phyloP scores from a whole-genome alignment of 495 filamentous ascomycete species.

The Penicillium simplicissimum region DNA sequence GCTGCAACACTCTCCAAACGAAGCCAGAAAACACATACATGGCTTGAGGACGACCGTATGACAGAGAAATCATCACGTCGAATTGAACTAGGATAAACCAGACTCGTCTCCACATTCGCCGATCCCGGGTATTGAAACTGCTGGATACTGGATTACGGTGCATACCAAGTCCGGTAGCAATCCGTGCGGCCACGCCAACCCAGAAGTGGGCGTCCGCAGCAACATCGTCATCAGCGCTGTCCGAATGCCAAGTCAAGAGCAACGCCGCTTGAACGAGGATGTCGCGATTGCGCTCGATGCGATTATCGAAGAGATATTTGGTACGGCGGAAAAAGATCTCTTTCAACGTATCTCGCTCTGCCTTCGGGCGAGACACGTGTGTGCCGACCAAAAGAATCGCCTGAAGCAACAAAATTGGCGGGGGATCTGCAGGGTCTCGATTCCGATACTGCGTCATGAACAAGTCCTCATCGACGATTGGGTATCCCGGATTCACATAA shows the following conservation, averaged over 20 bases:
- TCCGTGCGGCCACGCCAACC: slow-evolving; percentile 50
- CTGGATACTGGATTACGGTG: slow-evolving; percentile 50
- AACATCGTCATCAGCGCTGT: slow-evolving; percentile 50
- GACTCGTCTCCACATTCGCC: slow-evolving; percentile 49
- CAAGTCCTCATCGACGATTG: slow-evolving; percentile 48
- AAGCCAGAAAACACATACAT: slow-evolving; percentile 36
- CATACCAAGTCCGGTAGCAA: slow-evolving; percentile 52
- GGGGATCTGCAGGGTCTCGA: slow-evolving; percentile 46
- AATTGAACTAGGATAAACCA: slow-evolving; percentile 53
- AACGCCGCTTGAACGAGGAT: slow-evolving; percentile 50
- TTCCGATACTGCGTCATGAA: slow-evolving; percentile 52
- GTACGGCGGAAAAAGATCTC: slow-evolving; percentile 50
- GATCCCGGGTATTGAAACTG: slow-evolving; percentile 43
- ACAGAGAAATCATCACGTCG: slow-evolving; percentile 51
- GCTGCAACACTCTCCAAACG: background rate
- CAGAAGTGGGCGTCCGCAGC: slow-evolving; percentile 52
- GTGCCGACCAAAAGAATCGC: slow-evolving; percentile 49
- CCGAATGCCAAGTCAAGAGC: slow-evolving; percentile 51
- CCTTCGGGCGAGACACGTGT: slow-evolving; percentile 43
- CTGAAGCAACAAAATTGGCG: slow-evolving; percentile 47
- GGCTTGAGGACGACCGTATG: slow-evolving; percentile 51
- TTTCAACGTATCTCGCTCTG: slow-evolving; percentile 46
- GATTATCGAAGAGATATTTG: slow-evolving; percentile 50
- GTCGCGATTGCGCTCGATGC: slow-evolving; percentile 52
- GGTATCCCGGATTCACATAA: slow-evolving; percentile 47